Conservation (phyloP, 345 rosid species). For the Pistacia vera region DNA sequence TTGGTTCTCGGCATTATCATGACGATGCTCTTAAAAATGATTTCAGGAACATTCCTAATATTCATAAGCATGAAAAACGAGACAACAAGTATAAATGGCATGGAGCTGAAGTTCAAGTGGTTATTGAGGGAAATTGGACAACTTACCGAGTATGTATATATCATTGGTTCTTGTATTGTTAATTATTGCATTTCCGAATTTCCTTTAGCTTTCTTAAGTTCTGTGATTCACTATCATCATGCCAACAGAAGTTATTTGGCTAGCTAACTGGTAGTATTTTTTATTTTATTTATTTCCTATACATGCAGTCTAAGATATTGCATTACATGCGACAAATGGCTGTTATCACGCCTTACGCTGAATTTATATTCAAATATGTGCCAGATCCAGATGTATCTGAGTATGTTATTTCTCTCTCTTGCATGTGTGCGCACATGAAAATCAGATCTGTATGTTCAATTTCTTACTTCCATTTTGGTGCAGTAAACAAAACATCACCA, state of each 20-base stretch:
- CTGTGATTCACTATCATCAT: constrained; percentile 3
- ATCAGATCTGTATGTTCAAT: no score
- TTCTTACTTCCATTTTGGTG: constrained; percentile 10
- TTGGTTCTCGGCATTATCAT: neutral
- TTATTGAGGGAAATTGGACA: constrained; percentile 99
- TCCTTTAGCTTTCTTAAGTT: constrained; percentile 8
- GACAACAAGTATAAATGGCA: constrained; percentile 72
- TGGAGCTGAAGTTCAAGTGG: constrained; percentile 95
- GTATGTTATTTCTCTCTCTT: constrained; percentile 50
- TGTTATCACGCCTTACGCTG: constrained; percentile 94
- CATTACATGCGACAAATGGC: constrained; percentile 99
- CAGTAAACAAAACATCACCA: constrained; percentile 77
- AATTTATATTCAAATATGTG: constrained; percentile 80
- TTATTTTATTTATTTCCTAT: constrained; percentile 13
- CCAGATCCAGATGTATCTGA: constrained; percentile 78
- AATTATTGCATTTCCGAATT: constrained; percentile 7
- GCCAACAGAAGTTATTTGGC: neutral
- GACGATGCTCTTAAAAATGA: constrained; percentile 4
- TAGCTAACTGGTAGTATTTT: constrained; percentile 1
- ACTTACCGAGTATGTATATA: constrained; percentile 74
- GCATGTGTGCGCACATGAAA: neutral
- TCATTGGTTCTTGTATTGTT: constrained; percentile 5
- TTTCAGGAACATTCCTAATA: constrained; percentile 89
- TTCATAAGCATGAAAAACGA: constrained; percentile 86
- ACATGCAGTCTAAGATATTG: constrained; percentile 88